Evolutionary conservation across 2,329 filamentous ascomycete genomes (phyloP), one percentile per base, ranked within the genome.

Genomic region (Cryphonectria parasitica): DNA sequence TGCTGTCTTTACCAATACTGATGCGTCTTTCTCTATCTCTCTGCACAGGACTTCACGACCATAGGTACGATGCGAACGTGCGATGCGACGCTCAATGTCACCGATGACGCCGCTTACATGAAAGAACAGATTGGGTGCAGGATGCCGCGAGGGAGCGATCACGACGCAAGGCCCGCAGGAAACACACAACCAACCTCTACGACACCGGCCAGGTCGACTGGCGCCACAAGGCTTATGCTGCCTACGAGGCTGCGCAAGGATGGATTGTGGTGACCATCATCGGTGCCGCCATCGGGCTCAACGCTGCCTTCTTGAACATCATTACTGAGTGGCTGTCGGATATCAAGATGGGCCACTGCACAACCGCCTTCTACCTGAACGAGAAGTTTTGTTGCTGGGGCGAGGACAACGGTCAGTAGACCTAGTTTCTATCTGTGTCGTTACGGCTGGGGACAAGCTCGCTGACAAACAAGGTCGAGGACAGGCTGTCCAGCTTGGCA

Each of bases 331-430:
- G 96, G 95, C 84, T 99, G 73, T 92, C 93, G 49, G 96, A 99
- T 82, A 91, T 98, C 79, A 99, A 98, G 84, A 85, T 95, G 77
- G 96, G 96, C n/a, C 91, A 98, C 81, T 99, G 96, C 85, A 92
- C 90, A 17, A 98, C 95, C 11, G 95, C 91, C 3, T 99, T 98
- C 80, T 99, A 99, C 79, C 86, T 99, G 70, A 99, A 99, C 80
- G 94, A 98, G 85, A 92, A 89, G 79, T 99, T 99, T 80, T 99
- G 96, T 82, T 99, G 96, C 80, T 99, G 95, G 94, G 96, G 96
- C 52, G 92, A 96, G 69, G 94, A 98, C 76, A 91, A 89, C 78
- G 95, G 90, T 90, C 81, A 61, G 82, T 52, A 64, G n/a, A 65
- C 58, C 49, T 2, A 15, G 41, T 17, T 15, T 15, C 1, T 8